A percentile compares a stretch with the other conserved stretches of the same genome.
phyloP scores from a whole-genome alignment of 2,329 filamentous ascomycete genomes.

The Aspergillus niger region DNA sequence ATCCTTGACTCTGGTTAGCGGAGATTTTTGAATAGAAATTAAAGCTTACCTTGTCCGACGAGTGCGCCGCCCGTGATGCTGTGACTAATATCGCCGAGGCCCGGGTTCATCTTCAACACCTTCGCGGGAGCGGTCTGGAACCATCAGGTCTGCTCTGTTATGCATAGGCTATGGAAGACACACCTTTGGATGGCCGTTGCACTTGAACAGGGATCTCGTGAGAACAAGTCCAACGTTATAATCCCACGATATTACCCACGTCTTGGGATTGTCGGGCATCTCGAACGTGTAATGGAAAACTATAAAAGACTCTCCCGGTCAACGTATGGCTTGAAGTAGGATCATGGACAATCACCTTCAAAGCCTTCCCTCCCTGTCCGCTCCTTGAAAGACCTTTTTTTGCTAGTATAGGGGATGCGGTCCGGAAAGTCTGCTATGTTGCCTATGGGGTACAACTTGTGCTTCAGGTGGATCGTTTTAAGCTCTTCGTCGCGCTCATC shows the following conservation, averaged over 20 bases:
- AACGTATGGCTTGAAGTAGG: conserved; percentile 12
- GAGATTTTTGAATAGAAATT: not conserved
- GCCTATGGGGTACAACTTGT: not conserved
- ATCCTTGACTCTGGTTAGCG: conserved; percentile 60
- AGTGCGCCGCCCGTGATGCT: conserved; percentile 94
- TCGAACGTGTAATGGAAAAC: conserved; percentile 73
- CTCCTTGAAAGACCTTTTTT: not conserved
- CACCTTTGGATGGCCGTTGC: conserved; percentile 83
- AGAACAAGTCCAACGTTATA: conserved; percentile 92
- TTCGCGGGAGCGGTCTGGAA: conserved; percentile 81
- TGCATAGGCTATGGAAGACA: conserved; percentile 20
- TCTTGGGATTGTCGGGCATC: conserved; percentile 62
- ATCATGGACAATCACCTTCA: not conserved
- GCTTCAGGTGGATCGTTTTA: not conserved
- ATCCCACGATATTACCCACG: conserved; percentile 90
- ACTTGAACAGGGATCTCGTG: conserved; percentile 94
- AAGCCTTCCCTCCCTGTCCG: not conserved
- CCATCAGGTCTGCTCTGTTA: not conserved
- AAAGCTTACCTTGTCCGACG: conserved; percentile 76
- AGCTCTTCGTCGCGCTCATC: not conserved
- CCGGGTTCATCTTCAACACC: conserved; percentile 74
- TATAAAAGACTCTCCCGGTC: conserved; percentile 32
- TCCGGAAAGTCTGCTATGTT: conserved; percentile 20
- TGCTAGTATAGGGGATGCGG: not conserved
- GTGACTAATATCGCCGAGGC: conserved; percentile 84